Evolutionary conservation across 1,139 yeast species (phyloP).

Genomic region (Sugiyamaella pinicola): DNA sequence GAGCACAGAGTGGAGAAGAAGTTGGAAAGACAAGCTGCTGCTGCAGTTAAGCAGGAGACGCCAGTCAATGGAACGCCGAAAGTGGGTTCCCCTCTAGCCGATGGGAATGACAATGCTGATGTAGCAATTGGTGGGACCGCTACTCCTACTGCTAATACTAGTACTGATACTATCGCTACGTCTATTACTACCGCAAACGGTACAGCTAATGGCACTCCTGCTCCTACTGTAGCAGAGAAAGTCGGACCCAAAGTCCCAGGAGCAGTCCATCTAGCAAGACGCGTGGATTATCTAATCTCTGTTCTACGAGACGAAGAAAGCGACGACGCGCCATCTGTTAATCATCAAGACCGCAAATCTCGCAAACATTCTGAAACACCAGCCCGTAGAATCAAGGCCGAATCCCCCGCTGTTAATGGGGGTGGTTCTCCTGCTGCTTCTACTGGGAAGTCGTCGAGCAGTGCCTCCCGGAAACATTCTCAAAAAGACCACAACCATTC

Average conservation of each 20-base stretch:
- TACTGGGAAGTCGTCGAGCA: background rate
- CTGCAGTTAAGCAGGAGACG: conserved; percentile 23
- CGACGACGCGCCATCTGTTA: background rate
- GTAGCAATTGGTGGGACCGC: conserved; percentile 73
- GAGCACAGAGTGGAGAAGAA: conserved; percentile 46
- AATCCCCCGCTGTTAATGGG: conserved; percentile 15
- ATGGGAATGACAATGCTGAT: conserved; percentile 46
- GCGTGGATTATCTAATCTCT: conserved; percentile 82
- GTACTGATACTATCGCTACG: conserved; percentile 52
- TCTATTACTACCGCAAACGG: conserved; percentile 54
- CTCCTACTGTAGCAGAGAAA: conserved; percentile 26
- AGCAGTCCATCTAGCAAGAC: conserved; percentile 88
- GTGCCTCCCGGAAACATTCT: conserved; percentile 13
- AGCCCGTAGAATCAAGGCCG: conserved; percentile 15
- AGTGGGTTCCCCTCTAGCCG: conserved; percentile 22
- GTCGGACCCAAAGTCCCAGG: conserved; percentile 76
- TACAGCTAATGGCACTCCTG: conserved; percentile 44
- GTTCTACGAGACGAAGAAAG: conserved; percentile 56
- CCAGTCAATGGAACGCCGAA: background rate
- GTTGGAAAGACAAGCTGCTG: conserved; percentile 45
- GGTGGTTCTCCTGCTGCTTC: background rate
- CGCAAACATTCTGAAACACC: conserved; percentile 22
- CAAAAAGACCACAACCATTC: conserved; percentile 11
- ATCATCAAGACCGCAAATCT: conserved; percentile 14
- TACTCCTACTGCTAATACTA: conserved; percentile 57